Percentiles rank a stretch among this genome's conserved stretches.
Evolutionary conservation across 257 asterid species (phyloP).

Genomic region (Asclepias syriaca): DNA sequence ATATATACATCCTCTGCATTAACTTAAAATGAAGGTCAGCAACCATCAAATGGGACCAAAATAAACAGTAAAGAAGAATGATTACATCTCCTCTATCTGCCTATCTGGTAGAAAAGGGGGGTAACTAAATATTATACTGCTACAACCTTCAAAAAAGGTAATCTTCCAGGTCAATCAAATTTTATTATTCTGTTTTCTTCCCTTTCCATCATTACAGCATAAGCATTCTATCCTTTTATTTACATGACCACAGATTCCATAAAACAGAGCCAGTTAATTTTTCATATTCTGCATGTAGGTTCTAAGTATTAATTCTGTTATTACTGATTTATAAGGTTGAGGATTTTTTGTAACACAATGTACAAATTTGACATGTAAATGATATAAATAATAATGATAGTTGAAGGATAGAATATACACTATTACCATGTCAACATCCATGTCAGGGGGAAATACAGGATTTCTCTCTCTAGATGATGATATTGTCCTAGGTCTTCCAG

Average conservation of each 20-base stretch:
- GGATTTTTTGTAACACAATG: not conserved
- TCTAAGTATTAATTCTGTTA: not conserved
- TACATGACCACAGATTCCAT: not conserved
- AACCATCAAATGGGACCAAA: not conserved
- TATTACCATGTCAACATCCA: slow-evolving; percentile 80
- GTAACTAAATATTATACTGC: not conserved
- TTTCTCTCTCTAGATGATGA: slow-evolving; percentile 35
- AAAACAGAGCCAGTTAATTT: not conserved
- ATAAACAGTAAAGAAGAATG: not conserved
- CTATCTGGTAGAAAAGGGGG: not conserved
- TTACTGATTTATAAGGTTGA: not conserved
- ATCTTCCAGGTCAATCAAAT: not conserved
- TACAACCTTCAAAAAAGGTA: not conserved
- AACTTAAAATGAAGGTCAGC: not conserved
- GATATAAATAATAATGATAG: slow-evolving; percentile 5
- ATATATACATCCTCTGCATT: slow-evolving; percentile 70
- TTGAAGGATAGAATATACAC: slow-evolving; percentile 12
- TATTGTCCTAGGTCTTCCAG: slow-evolving; percentile 57
- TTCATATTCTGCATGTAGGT: not conserved
- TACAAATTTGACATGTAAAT: slow-evolving; percentile 5
- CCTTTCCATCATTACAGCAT: not conserved
- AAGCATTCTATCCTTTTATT: not conserved
- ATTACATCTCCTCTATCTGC: not conserved
- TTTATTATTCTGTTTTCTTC: not conserved
- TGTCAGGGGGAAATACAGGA: slow-evolving; percentile 61